Percentiles rank a stretch among this genome's conserved stretches.
These are phyloP conservation scores for Eragrostis nindensis DNA, from an alignment of 176 grass and related monocot genomes.

Conservation along the genomic window DNA sequence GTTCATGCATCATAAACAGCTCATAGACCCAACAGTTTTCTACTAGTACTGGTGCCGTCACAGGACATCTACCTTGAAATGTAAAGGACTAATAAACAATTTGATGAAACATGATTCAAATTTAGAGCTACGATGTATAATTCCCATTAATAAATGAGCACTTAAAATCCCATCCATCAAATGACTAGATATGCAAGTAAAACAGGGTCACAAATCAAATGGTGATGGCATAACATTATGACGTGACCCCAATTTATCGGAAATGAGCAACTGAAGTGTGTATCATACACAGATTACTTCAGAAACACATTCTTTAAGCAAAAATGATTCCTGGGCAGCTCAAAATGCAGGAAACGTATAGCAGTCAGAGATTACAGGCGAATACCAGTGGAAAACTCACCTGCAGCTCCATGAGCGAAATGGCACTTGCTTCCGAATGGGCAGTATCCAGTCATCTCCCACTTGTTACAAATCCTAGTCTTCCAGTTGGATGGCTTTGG, in stretches of 20 bases:
- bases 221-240: constrained; percentile 2
- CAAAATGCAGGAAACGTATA: neutral
- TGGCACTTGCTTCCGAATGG: constrained; percentile 98
- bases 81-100: constrained; percentile 7
- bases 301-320: neutral
- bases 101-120: constrained; percentile 8
- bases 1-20: neutral
- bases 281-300: neutral
- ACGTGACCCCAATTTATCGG: neutral
- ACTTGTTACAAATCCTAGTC: constrained; percentile 99
- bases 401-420: constrained; percentile 93
- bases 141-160: neutral
- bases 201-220: constrained; percentile 20
- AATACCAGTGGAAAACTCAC: constrained; percentile 44
- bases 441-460: constrained; percentile 99
- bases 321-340: neutral
- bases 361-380: constrained; percentile 2
- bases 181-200: neutral
- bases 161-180: neutral
- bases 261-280: neutral
- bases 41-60: neutral
- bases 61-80: neutral
- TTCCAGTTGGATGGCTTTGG: constrained; percentile 99
- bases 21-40: neutral
- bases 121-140: neutral